These are phyloP conservation scores for Teunomyces tritomae DNA, from an alignment of 805 yeast species.

Conservation along the genomic window DNA sequence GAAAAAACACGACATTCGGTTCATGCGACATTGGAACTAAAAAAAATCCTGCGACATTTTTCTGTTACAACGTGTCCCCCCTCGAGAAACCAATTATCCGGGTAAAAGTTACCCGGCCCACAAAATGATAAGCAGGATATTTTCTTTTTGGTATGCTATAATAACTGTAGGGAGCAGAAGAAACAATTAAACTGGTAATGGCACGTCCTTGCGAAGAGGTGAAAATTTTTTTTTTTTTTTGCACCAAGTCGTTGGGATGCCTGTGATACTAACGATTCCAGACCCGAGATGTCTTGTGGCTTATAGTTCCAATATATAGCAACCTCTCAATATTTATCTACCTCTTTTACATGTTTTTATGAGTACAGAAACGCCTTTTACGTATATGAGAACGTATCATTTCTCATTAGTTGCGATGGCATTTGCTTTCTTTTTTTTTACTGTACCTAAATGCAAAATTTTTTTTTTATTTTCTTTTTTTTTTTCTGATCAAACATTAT, in stretches of 20 bases:
- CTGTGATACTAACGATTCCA: background rate
- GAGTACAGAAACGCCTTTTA: too few relatives aligned
- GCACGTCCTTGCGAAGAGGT: background rate
- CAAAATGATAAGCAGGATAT: background rate
- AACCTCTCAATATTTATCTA: too few relatives aligned
- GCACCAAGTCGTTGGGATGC: constrained; percentile 1
- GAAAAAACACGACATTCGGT: background rate
- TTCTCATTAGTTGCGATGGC: background rate
- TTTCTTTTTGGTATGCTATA: background rate
- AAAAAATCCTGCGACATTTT: background rate
- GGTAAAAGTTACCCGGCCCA: background rate
- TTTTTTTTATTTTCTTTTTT: background rate
- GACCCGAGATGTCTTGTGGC: background rate
- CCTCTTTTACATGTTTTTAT: too few relatives aligned
- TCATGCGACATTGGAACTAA: too few relatives aligned
- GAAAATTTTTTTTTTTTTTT: background rate
- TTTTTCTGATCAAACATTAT: background rate
- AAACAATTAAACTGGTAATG: background rate
- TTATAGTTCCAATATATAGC: too few relatives aligned
- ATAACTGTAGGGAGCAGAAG: background rate
- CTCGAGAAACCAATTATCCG: background rate
- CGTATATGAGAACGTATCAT: background rate
- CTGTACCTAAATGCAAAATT: background rate
- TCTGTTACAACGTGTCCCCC: background rate
- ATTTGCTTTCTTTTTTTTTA: background rate